Conservation (phyloP, 495 filamentous ascomycete genomes). For the Halenospora varia region DNA sequence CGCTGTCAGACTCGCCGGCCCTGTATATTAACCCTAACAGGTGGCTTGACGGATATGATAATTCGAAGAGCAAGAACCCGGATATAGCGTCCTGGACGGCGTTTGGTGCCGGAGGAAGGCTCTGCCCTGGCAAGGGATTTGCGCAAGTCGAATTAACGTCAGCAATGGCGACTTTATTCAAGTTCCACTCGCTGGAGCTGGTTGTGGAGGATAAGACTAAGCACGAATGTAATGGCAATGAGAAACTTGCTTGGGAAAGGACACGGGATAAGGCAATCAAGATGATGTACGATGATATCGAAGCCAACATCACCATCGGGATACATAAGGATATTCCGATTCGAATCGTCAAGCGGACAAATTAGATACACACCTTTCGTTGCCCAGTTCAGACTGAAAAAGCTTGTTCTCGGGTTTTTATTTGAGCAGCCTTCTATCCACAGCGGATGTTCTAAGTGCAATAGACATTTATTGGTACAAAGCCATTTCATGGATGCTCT, state of each 20-base stretch:
- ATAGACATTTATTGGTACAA: too few relatives aligned
- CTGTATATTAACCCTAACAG: neutral
- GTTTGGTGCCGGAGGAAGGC: neutral
- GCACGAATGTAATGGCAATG: neutral
- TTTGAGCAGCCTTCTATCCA: too few relatives aligned
- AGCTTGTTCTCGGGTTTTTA: too few relatives aligned
- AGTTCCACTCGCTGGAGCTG: neutral
- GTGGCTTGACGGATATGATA: neutral
- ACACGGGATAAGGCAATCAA: neutral
- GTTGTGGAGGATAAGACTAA: neutral
- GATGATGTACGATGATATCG: neutral
- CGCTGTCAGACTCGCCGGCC: neutral
- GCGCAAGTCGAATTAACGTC: neutral
- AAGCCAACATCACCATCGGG: neutral
- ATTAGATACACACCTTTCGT: too few relatives aligned
- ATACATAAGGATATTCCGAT: neutral
- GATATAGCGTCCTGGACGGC: neutral
- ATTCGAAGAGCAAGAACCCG: too few relatives aligned
- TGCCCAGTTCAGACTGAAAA: too few relatives aligned
- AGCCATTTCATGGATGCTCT: too few relatives aligned
- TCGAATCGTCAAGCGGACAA: neutral
- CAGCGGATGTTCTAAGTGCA: too few relatives aligned
- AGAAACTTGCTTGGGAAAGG: neutral
- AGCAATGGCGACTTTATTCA: neutral
- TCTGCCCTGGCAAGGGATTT: neutral